These are phyloP conservation scores for Gynostemma pentaphyllum DNA, from an alignment of 306 rosid genomes.

Conservation along the genomic window DNA sequence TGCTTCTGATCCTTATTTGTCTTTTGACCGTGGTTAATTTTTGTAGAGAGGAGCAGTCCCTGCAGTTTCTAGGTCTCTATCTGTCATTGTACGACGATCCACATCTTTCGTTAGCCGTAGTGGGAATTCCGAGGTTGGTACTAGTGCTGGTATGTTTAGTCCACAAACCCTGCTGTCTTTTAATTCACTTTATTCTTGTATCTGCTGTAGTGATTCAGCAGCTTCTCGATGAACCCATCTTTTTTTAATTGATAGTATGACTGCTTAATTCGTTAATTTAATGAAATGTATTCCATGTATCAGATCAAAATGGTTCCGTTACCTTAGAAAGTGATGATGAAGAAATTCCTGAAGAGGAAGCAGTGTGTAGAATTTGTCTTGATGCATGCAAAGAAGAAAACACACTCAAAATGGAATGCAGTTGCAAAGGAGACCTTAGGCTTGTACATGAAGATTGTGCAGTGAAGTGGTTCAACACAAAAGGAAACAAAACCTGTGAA, in stretches of 20 bases:
- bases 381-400: conserved; percentile 76
- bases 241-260: too few species aligned
- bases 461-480: conserved; percentile 74
- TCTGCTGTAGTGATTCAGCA: not conserved
- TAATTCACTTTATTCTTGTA: conserved; percentile 5
- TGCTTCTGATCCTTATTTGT: not conserved
- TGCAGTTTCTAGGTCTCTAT: conserved; percentile 81
- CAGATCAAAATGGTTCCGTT: conserved; percentile 70
- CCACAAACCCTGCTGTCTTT: conserved; percentile 11
- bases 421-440: conserved; percentile 89
- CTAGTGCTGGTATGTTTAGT: conserved; percentile 51
- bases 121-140: conserved; percentile 35
- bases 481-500: conserved; percentile 81
- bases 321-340: conserved; percentile 55
- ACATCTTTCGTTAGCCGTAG: conserved; percentile 43
- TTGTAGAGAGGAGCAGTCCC: conserved; percentile 53
- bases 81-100: conserved; percentile 76
- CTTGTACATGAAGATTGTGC: conserved; percentile 83
- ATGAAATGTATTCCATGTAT: conserved; percentile 11
- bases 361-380: conserved; percentile 86
- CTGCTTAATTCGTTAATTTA: too few species aligned
- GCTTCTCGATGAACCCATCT: not conserved
- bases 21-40: conserved; percentile 17
- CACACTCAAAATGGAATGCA: conserved; percentile 94
- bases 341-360: conserved; percentile 99